These are phyloP conservation scores for Stipa capillata DNA, from an alignment of 176 grass and related monocot genomes.

Conservation along the genomic window DNA sequence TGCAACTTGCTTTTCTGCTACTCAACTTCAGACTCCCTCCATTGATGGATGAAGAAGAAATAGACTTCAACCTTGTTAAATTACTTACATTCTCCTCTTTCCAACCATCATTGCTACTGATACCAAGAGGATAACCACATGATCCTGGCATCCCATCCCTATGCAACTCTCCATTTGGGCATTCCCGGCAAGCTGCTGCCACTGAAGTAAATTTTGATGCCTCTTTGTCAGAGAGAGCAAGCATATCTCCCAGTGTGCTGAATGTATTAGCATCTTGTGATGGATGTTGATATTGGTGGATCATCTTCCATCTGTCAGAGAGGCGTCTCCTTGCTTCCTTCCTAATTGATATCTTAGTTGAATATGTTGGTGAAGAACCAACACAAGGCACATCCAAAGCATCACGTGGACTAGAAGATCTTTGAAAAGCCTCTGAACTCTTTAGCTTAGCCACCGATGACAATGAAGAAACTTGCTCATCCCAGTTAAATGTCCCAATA, in stretches of 20 bases:
- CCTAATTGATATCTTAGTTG: conserved; percentile 40
- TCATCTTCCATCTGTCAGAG: conserved; percentile 64
- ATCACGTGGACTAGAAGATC: conserved; percentile 8
- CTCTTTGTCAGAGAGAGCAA: conserved; percentile 55
- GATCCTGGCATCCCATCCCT: conserved; percentile 1
- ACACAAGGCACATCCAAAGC: background rate
- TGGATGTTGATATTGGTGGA: conserved; percentile 31
- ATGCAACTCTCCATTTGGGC: background rate
- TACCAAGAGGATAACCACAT: conserved; percentile 27
- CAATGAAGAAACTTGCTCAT: background rate
- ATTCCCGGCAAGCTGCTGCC: background rate
- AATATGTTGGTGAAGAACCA: conserved; percentile 31
- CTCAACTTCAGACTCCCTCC: conserved; percentile 2
- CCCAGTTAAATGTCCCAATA: background rate
- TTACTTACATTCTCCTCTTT: conserved; percentile 37
- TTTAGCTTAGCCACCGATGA: conserved; percentile 15
- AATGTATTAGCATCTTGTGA: conserved; percentile 15
- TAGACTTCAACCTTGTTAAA: conserved; percentile 35
- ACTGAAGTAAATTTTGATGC: conserved; percentile 13
- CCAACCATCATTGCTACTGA: conserved; percentile 50
- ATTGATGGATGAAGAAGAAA: conserved; percentile 40
- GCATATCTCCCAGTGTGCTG: conserved; percentile 60
- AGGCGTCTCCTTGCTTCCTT: conserved; percentile 67
- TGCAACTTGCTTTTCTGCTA: conserved; percentile 28
- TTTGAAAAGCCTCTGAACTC: background rate